These are phyloP conservation scores for Amanita pseudoporphyria DNA, from an alignment of 768 basidiomycete species.

Conservation along the genomic window DNA sequence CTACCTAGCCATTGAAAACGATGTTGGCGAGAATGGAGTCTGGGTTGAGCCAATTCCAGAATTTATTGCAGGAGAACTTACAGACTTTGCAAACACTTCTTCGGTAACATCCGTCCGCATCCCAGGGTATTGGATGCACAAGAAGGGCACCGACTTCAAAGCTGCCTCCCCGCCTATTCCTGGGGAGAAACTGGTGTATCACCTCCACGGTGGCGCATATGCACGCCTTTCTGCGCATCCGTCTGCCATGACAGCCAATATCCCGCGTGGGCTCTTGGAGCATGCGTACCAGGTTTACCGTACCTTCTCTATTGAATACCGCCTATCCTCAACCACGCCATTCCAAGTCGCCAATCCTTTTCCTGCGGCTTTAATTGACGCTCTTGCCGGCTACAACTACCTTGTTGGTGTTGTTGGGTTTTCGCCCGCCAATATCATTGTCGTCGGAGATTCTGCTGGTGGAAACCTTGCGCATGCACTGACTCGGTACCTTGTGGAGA, in stretches of 20 bases:
- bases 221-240: constrained; percentile 47
- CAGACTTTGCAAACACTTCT: constrained; percentile 28
- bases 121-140: constrained; percentile 51
- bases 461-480: constrained; percentile 37
- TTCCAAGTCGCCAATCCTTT: constrained; percentile 31
- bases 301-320: constrained; percentile 61
- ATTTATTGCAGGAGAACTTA: constrained; percentile 34
- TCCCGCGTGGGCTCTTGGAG: constrained; percentile 38
- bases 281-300: constrained; percentile 33
- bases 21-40: constrained; percentile 32
- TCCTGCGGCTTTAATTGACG: constrained; percentile 45
- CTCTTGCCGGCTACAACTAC: constrained; percentile 39
- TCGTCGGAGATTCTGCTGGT: constrained; percentile 48
- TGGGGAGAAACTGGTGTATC: constrained; percentile 48
- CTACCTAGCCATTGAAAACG: constrained; percentile 30
- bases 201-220: constrained; percentile 57
- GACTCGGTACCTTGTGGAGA: constrained; percentile 24
- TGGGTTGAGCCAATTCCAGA: constrained; percentile 40
- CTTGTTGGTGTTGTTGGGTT: constrained; percentile 34
- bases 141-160: constrained; percentile 24
- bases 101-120: constrained; percentile 33
- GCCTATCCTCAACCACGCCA: constrained; percentile 41
- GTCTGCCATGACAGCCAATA: constrained; percentile 31
- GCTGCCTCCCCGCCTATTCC: constrained; percentile 28
- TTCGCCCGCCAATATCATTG: constrained; percentile 31